Percentiles rank a stretch among this genome's conserved stretches.
phyloP scores from a whole-genome alignment of 495 filamentous ascomycete genomes.

The Hyaloscypha bicolor region DNA sequence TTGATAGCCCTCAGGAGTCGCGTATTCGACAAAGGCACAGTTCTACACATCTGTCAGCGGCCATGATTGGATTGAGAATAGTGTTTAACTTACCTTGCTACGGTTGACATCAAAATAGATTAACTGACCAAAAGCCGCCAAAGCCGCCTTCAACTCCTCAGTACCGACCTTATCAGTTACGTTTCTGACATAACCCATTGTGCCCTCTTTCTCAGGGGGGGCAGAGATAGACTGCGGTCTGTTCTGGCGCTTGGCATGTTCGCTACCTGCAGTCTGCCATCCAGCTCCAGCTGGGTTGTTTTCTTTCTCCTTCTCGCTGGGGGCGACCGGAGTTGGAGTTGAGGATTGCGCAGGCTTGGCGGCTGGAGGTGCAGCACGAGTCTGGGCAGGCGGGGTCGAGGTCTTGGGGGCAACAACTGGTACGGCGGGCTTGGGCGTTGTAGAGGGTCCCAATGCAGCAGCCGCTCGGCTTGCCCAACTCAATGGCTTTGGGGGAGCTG shows the following conservation, averaged over 20 bases:
- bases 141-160: conserved; percentile 62
- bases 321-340: conserved; percentile 38
- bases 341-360: conserved; percentile 30
- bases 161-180: conserved; percentile 82
- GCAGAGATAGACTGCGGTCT: conserved; percentile 58
- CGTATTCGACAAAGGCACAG: conserved; percentile 95
- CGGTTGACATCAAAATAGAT: conserved; percentile 89
- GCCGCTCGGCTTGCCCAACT: conserved; percentile 86
- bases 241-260: conserved; percentile 79
- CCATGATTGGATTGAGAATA: neutral
- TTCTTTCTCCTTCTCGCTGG: conserved; percentile 31
- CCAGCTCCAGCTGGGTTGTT: conserved; percentile 42
- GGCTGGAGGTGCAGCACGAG: conserved; percentile 30
- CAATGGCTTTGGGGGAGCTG: conserved; percentile 59
- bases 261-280: conserved; percentile 80
- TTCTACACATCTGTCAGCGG: conserved; percentile 60
- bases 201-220: conserved; percentile 63
- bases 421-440: conserved; percentile 46
- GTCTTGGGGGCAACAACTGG: conserved; percentile 38
- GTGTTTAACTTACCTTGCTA: conserved; percentile 66
- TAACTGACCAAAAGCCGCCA: conserved; percentile 76
- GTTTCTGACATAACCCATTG: conserved; percentile 88
- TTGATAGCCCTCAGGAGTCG: conserved; percentile 72
- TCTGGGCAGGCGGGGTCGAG: conserved; percentile 32
- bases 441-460: conserved; percentile 46